Evolutionary conservation across 768 basidiomycete genomes (phyloP), one percentile per base, ranked within the genome.

Genomic region (Tulasnella sp.): DNA sequence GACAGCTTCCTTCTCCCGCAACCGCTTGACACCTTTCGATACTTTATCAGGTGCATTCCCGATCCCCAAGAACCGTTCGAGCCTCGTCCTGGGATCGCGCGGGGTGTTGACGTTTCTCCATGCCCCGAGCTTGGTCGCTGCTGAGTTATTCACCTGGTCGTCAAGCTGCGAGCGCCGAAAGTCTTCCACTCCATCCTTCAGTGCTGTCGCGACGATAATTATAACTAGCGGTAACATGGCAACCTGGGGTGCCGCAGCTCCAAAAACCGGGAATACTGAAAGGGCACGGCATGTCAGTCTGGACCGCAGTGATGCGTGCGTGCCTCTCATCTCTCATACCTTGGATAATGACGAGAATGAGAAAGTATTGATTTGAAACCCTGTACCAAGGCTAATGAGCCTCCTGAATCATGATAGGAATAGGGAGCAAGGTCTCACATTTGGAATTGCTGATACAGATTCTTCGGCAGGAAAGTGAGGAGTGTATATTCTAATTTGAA

Each of bases 111-210:
- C 81, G 69, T 99, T 98, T 58, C 76, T 77, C 90, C 91, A 96
- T 44, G 86, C 80, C 4, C 82, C 83, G 10, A 99, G 80, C 63
- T 89, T 89, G 1, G 92, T 97, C 11, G 87, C 84, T 2, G 93
- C 89, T 0, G 88, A 92, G 54, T 83, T 96, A 73, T 99, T 99
- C 64, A 97, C 93, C 66, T 92, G 83, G 62, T 96, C 87, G 69
- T 99, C 94, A 42, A 93, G 76, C 8, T 71, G 65, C 9, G 85
- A 86, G 52, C 94, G 83, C n/a, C 93, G 83, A 68, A 90, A 93
- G 71, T 99, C 94, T 72, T 98, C 94, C 31, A 97, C 75, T 5
- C 85, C 94, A 68, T 99, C 94, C 71, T 97, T 99, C 75, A 96
- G 79, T 2, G 86, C 93, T 15, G 94, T 97, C 51, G 94, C 85